phyloP scores from a whole-genome alignment of 257 asterid genomes.

The Nicotiana attenuata region DNA sequence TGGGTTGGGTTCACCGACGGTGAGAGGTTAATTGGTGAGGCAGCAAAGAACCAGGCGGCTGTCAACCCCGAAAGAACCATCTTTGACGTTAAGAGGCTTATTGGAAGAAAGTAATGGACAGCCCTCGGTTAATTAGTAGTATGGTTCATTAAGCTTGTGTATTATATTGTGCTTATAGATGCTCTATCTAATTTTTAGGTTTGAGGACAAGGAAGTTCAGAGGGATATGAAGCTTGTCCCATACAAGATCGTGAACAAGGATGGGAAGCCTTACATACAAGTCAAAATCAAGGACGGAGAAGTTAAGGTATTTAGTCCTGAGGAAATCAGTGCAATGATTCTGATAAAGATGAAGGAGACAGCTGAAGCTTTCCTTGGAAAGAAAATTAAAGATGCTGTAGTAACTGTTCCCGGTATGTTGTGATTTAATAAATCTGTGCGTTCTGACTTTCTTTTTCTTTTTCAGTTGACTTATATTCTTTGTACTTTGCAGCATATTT shows the following conservation, averaged over 20 bases:
- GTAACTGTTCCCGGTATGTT: constrained; percentile 81
- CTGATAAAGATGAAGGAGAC: constrained; percentile 83
- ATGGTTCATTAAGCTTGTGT: background rate
- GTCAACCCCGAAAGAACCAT: background rate
- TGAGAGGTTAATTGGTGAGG: constrained; percentile 57
- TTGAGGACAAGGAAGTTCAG: constrained; percentile 84
- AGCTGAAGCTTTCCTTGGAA: constrained; percentile 79
- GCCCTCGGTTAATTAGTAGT: background rate
- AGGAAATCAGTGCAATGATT: constrained; percentile 85
- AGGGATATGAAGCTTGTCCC: constrained; percentile 83
- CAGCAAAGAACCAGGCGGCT: constrained; percentile 29
- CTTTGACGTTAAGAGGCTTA: background rate
- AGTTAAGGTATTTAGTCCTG: constrained; percentile 86
- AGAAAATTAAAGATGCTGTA: constrained; percentile 82
- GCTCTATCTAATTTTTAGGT: constrained; percentile 29
- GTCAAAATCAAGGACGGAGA: constrained; percentile 76
- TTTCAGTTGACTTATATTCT: no score
- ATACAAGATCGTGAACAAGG: constrained; percentile 75
- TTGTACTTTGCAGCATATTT: constrained; percentile 60
- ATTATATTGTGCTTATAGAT: background rate
- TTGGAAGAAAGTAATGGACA: background rate
- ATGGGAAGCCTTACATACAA: constrained; percentile 75
- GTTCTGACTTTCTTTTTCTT: no score
- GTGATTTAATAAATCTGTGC: background rate
- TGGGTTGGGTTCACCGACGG: background rate